phyloP scores from a whole-genome alignment of 2,329 filamentous ascomycete species.

The Fusarium sublunatum region DNA sequence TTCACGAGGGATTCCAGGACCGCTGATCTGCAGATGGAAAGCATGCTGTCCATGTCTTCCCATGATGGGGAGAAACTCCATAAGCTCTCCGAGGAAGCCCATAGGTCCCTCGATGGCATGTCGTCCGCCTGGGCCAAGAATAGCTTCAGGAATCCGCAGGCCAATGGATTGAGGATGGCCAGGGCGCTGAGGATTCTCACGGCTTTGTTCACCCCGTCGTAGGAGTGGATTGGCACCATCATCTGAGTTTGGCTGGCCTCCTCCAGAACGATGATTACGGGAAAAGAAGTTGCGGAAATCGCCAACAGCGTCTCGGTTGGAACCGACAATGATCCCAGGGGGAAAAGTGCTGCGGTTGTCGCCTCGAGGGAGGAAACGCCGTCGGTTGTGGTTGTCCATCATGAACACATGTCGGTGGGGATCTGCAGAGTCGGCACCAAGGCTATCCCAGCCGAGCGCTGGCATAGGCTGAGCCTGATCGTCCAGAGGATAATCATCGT shows the following conservation, averaged over 20 bases:
- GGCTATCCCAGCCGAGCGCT: slow-evolving; percentile 68
- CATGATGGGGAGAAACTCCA: slow-evolving; percentile 64
- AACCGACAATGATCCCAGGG: slow-evolving; percentile 62
- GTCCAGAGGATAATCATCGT: slow-evolving; percentile 64
- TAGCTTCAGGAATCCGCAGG: slow-evolving; percentile 58
- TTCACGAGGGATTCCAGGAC: slow-evolving; percentile 60
- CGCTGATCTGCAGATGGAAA: slow-evolving; percentile 70
- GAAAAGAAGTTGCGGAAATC: slow-evolving; percentile 64
- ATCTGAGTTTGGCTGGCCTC: slow-evolving; percentile 70
- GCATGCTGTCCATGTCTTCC: slow-evolving; percentile 61
- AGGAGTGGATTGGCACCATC: slow-evolving; percentile 90
- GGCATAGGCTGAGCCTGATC: slow-evolving; percentile 61
- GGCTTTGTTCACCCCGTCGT: slow-evolving; percentile 65
- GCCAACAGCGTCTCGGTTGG: slow-evolving; percentile 64
- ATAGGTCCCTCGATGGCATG: slow-evolving; percentile 62
- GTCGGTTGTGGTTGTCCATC: slow-evolving; percentile 63
- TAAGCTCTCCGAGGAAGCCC: slow-evolving; percentile 65
- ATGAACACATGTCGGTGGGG: slow-evolving; percentile 59
- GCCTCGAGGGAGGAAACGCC: slow-evolving; percentile 50
- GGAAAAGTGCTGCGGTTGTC: slow-evolving; percentile 70
- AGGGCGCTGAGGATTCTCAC: slow-evolving; percentile 61
- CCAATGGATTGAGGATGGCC: slow-evolving; percentile 66
- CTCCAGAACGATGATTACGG: slow-evolving; percentile 64
- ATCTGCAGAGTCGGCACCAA: slow-evolving; percentile 63
- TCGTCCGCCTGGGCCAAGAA: slow-evolving; percentile 55